These are phyloP conservation scores for Atkinsonella texensis DNA, from an alignment of 2,329 filamentous ascomycete genomes.

Conservation along the genomic window DNA sequence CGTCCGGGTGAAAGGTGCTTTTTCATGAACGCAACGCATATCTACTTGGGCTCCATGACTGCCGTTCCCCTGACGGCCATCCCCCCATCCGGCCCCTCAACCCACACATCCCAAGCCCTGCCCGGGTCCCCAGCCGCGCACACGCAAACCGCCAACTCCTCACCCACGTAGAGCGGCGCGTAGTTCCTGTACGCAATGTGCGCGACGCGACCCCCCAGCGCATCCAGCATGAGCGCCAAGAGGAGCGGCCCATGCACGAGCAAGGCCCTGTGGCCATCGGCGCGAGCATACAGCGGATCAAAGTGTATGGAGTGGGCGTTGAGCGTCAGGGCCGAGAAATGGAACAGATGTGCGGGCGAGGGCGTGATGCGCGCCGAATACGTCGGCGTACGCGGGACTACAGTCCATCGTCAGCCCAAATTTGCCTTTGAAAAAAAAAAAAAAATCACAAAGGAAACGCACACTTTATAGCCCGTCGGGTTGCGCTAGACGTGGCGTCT, in stretches of 20 bases:
- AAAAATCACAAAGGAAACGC: too few species aligned
- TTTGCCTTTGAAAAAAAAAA: too few species aligned
- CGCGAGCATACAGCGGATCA: constrained; percentile 56
- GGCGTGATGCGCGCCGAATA: constrained; percentile 47
- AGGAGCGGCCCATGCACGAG: constrained; percentile 82
- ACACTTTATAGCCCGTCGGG: constrained; percentile 17
- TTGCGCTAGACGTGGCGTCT: not conserved
- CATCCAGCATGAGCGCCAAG: constrained; percentile 62
- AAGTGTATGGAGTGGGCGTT: constrained; percentile 91
- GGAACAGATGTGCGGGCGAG: constrained; percentile 63
- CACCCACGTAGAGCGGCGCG: constrained; percentile 64
- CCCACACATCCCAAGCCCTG: constrained; percentile 48
- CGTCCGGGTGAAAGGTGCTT: too few species aligned
- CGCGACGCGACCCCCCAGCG: constrained; percentile 38
- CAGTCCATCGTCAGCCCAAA: not conserved
- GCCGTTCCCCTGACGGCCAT: constrained; percentile 50
- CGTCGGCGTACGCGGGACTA: constrained; percentile 19
- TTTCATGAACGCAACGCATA: not conserved
- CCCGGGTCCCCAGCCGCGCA: constrained; percentile 27
- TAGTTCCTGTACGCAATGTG: constrained; percentile 70
- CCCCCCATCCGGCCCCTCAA: constrained; percentile 48
- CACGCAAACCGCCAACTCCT: constrained; percentile 59
- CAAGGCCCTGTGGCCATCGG: constrained; percentile 63
- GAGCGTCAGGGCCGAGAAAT: constrained; percentile 82
- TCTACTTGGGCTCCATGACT: constrained; percentile 8